These are phyloP conservation scores for Phytophthora cactorum DNA, from an alignment of 352 stramenopile genomes.

Conservation along the genomic window DNA sequence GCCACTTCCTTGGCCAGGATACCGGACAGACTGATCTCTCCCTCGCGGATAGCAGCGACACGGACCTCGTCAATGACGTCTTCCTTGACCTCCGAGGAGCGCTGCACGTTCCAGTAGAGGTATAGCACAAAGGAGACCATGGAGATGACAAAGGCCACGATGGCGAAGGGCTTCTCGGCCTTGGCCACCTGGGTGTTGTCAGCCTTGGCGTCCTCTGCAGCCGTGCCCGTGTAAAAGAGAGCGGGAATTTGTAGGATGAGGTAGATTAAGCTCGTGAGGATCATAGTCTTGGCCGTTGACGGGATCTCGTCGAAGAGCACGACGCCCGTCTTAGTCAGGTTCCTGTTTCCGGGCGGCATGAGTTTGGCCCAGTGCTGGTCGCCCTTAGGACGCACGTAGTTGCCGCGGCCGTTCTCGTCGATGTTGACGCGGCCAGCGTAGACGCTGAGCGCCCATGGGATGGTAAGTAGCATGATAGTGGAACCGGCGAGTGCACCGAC, in stretches of 20 bases:
- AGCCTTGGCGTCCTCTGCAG: conserved; percentile 59
- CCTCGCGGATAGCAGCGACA: conserved; percentile 71
- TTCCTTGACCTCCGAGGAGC: conserved; percentile 69
- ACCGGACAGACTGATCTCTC: conserved; percentile 82
- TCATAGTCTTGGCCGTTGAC: conserved; percentile 92
- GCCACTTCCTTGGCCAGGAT: conserved; percentile 81
- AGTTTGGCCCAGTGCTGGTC: conserved; percentile 86
- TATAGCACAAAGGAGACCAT: conserved; percentile 93
- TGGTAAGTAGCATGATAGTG: conserved; percentile 99
- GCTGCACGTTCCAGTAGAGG: conserved; percentile 91
- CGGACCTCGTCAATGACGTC: conserved; percentile 77
- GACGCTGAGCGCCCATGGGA: conserved; percentile 95
- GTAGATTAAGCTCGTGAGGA: conserved; percentile 94
- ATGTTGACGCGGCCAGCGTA: conserved; percentile 96
- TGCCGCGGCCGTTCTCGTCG: conserved; percentile 82
- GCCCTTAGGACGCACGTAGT: conserved; percentile 84
- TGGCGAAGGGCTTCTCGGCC: conserved; percentile 90
- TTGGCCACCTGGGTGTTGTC: conserved; percentile 76
- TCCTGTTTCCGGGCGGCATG: conserved; percentile 75
- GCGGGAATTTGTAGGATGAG: conserved; percentile 95
- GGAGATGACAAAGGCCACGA: conserved; percentile 89
- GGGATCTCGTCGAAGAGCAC: conserved; percentile 89
- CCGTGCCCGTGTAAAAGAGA: conserved; percentile 88
- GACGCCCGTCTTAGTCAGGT: conserved; percentile 76
- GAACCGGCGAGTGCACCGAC: conserved; percentile 98